Evolutionary conservation across 768 basidiomycete genomes (phyloP).

Genomic region (Termitomyces sp.): DNA sequence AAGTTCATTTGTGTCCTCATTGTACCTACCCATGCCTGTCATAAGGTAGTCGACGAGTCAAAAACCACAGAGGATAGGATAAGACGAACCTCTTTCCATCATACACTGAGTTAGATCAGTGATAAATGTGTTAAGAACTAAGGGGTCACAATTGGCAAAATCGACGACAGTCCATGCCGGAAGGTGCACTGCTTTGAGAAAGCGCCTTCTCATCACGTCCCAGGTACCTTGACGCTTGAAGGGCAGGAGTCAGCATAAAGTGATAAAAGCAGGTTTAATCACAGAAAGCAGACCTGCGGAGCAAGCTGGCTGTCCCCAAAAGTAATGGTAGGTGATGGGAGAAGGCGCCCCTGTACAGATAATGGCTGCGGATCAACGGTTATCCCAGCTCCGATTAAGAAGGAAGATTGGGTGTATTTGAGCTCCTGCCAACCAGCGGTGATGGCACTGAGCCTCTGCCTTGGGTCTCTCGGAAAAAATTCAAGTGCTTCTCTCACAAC

Average conservation of each 20-base stretch:
- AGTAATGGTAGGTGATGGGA: conserved; percentile 25
- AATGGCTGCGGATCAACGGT: conserved; percentile 22
- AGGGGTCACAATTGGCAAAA: conserved; percentile 16
- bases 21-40: conserved; percentile 14
- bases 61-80: not conserved
- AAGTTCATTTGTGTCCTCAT: not conserved
- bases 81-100: conserved; percentile 17
- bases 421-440: conserved; percentile 26
- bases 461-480: conserved; percentile 21
- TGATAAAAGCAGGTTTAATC: not conserved
- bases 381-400: conserved; percentile 34
- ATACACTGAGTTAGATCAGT: conserved; percentile 17
- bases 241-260: not conserved
- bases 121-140: conserved; percentile 13
- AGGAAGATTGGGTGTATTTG: conserved; percentile 31
- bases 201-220: conserved; percentile 24
- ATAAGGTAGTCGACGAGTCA: not conserved
- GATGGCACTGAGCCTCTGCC: conserved; percentile 17
- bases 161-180: conserved; percentile 19
- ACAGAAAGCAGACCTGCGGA: conserved; percentile 9
- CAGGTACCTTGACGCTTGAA: conserved; percentile 20
- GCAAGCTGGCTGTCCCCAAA: conserved; percentile 16
- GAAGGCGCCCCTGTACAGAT: conserved; percentile 27
- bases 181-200: conserved; percentile 14
- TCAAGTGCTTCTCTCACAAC: conserved; percentile 23